Conservation (phyloP, 2,329 filamentous ascomycete genomes). For the Monosporascus sp. region DNA sequence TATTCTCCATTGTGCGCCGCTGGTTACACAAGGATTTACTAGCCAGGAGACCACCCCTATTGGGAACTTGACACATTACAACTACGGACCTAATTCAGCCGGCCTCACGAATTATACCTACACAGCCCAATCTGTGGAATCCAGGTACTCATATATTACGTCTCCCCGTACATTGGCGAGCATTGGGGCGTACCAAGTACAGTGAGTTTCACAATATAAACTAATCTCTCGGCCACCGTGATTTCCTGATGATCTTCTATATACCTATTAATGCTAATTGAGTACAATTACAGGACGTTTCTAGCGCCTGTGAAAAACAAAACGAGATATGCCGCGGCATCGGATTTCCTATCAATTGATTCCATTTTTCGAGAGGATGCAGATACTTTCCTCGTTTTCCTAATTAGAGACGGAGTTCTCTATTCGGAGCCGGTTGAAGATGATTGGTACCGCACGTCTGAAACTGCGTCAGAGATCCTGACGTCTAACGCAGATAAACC, state of each 20-base stretch:
- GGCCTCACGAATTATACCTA: background rate
- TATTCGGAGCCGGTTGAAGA: background rate
- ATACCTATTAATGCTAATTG: too few relatives aligned
- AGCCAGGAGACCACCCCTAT: background rate
- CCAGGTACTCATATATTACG: background rate
- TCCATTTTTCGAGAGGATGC: background rate
- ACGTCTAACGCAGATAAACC: too few relatives aligned
- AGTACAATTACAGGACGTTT: background rate
- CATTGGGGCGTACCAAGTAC: background rate
- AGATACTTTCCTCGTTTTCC: background rate
- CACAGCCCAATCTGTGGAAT: background rate
- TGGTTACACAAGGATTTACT: conserved; percentile 3
- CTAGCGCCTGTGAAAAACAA: background rate
- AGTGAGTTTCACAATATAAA: background rate
- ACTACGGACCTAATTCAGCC: conserved; percentile 3
- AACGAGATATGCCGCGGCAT: background rate
- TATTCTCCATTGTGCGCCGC: conserved; percentile 10
- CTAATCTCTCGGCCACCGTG: too few relatives aligned
- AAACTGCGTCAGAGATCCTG: background rate
- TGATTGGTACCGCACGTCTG: background rate
- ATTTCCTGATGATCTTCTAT: too few relatives aligned
- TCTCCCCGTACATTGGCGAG: background rate
- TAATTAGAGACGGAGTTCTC: background rate
- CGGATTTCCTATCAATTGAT: background rate
- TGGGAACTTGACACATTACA: conserved; percentile 3